Evolutionary conservation across 1,284 basidiomycete species (phyloP).

Genomic region (Wolfiporia cocos): DNA sequence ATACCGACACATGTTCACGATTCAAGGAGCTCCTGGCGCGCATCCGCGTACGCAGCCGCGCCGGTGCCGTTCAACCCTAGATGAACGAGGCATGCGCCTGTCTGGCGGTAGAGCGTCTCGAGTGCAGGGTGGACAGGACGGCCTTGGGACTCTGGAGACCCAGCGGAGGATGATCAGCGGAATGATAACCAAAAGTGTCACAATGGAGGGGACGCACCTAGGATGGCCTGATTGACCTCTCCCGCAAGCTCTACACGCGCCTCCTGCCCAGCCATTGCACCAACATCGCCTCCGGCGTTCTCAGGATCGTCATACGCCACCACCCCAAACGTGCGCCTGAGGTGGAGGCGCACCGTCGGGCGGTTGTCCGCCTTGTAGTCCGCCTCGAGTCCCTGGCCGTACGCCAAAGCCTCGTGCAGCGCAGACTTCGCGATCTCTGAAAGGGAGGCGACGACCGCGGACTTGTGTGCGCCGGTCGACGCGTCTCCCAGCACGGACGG

Average conservation of each 20-base stretch:
- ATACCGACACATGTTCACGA: too few species aligned
- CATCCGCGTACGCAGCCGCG: slow-evolving; percentile 73
- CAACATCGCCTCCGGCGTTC: slow-evolving; percentile 53
- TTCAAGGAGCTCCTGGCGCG: slow-evolving; percentile 61
- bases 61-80: slow-evolving; percentile 67
- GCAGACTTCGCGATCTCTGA: slow-evolving; percentile 35
- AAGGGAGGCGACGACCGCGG: slow-evolving; percentile 12
- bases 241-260: slow-evolving; percentile 62
- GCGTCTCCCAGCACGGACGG: slow-evolving; percentile 9
- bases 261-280: slow-evolving; percentile 59
- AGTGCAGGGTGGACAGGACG: slow-evolving; percentile 63
- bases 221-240: slow-evolving; percentile 75
- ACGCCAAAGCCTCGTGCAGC: slow-evolving; percentile 57
- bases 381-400: slow-evolving; percentile 62
- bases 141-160: slow-evolving; percentile 67
- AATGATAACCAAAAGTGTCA: slow-evolving; percentile 1
- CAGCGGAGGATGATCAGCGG: too few species aligned
- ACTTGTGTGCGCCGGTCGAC: slow-evolving; percentile 5
- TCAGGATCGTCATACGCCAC: slow-evolving; percentile 73
- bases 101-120: slow-evolving; percentile 71
- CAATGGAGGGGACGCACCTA: slow-evolving; percentile 45
- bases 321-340: slow-evolving; percentile 70
- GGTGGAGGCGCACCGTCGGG: slow-evolving; percentile 53
- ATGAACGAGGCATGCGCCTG: slow-evolving; percentile 56
- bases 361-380: slow-evolving; percentile 60